A percentile compares a stretch with the other conserved stretches of the same genome.
phyloP scores from a whole-genome alignment of 306 rosid species.

The Castanopsis chinensis region DNA sequence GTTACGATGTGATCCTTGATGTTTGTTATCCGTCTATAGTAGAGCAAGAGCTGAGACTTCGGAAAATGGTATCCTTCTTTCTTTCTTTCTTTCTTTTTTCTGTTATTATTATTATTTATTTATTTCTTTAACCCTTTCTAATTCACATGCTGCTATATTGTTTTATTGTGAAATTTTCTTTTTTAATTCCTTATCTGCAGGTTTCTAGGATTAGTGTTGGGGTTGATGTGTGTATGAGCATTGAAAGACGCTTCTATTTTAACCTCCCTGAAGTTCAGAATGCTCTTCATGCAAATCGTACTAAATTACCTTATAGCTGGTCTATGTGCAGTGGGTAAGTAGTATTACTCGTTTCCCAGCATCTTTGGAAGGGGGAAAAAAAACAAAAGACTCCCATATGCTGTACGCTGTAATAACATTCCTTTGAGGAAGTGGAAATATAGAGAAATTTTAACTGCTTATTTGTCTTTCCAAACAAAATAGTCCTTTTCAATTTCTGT shows the following conservation, averaged over 20 bases:
- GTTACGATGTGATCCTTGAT: slow-evolving; percentile 80
- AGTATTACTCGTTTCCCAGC: background rate
- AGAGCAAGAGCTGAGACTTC: slow-evolving; percentile 74
- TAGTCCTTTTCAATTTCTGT: background rate
- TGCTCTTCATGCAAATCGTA: slow-evolving; percentile 93
- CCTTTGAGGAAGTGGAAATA: too few relatives aligned
- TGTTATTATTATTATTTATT: background rate
- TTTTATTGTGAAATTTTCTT: background rate
- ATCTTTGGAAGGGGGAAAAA: background rate
- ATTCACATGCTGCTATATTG: background rate
- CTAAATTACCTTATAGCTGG: slow-evolving; percentile 71
- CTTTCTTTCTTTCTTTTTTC: background rate
- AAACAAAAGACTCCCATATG: background rate
- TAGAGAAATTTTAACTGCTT: background rate
- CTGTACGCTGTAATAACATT: background rate
- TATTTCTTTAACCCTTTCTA: background rate
- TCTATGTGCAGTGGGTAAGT: slow-evolving; percentile 76
- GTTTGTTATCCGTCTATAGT: slow-evolving; percentile 84
- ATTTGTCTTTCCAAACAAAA: background rate
- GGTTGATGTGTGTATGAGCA: slow-evolving; percentile 75
- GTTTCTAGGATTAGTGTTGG: slow-evolving; percentile 75
- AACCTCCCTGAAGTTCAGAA: slow-evolving; percentile 87
- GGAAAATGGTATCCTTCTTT: slow-evolving; percentile 48
- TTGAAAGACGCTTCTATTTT: slow-evolving; percentile 59
- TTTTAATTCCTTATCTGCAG: slow-evolving; percentile 34